Conservation (phyloP, 2,329 filamentous ascomycete genomes). For the Achaetomium macrosporum region DNA sequence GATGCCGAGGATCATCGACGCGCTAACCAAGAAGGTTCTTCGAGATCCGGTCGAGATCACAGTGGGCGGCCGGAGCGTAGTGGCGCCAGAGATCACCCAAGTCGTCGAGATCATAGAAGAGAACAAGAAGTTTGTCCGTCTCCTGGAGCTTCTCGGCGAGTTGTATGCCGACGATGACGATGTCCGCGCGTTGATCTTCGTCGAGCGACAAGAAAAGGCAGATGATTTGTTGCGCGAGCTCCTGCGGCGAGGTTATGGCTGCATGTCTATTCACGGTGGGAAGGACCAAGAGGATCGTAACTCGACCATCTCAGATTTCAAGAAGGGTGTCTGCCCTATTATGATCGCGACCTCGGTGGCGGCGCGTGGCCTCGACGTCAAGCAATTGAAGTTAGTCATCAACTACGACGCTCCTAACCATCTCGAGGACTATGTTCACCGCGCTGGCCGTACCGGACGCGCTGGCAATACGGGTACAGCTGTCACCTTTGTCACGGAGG, state of each 20-base stretch:
- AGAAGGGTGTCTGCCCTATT: conserved; percentile 81
- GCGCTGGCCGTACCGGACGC: conserved; percentile 86
- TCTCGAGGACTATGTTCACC: conserved; percentile 93
- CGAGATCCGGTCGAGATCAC: conserved; percentile 83
- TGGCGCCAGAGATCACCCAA: conserved; percentile 88
- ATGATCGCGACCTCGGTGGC: conserved; percentile 93
- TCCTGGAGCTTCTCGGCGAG: conserved; percentile 81
- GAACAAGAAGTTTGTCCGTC: conserved; percentile 72
- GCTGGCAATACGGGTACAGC: conserved; percentile 93
- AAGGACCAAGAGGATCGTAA: conserved; percentile 92
- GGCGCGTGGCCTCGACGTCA: conserved; percentile 90
- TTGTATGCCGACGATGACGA: conserved; percentile 85
- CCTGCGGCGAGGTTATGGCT: conserved; percentile 79
- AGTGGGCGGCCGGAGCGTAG: conserved; percentile 81
- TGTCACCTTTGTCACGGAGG: conserved; percentile 86
- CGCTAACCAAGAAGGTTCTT: conserved; percentile 81
- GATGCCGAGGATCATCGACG: conserved; percentile 89
- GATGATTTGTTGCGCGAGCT: conserved; percentile 73
- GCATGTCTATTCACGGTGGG: conserved; percentile 89
- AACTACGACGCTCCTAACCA: conserved; percentile 95
- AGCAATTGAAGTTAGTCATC: conserved; percentile 90
- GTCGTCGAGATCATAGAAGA: conserved; percentile 84
- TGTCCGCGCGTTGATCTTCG: conserved; percentile 82
- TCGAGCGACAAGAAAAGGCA: conserved; percentile 85
- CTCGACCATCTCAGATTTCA: conserved; percentile 89